Conservation (phyloP, 2,329 filamentous ascomycete genomes). For the Fusarium zealandicum region DNA sequence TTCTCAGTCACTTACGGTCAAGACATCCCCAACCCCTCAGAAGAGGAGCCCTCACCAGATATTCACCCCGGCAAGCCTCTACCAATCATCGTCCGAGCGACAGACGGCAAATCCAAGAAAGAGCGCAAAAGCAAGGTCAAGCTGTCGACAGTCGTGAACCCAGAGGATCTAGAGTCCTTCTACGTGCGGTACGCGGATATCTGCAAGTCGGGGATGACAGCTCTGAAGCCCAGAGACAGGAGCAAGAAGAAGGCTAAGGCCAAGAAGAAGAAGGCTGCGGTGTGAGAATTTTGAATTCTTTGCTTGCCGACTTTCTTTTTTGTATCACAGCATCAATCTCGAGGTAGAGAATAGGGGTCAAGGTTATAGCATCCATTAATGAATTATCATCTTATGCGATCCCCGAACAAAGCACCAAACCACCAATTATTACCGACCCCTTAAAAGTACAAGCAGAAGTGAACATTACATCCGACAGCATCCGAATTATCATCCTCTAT, state of each 20-base stretch:
- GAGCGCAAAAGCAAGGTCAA: conserved; percentile 70
- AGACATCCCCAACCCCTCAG: conserved; percentile 52
- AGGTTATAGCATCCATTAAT: conserved; percentile 24
- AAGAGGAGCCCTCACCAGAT: conserved; percentile 65
- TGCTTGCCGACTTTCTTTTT: neutral
- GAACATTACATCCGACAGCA: neutral
- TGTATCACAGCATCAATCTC: neutral
- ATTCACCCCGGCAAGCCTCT: conserved; percentile 65
- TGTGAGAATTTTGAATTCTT: conserved; percentile 12
- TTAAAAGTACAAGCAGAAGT: conserved; percentile 3
- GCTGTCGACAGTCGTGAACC: conserved; percentile 82
- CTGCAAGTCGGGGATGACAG: conserved; percentile 87
- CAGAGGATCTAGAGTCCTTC: conserved; percentile 79
- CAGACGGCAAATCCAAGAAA: conserved; percentile 75
- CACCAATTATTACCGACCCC: conserved; percentile 5
- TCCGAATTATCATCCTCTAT: neutral
- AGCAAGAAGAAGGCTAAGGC: conserved; percentile 85
- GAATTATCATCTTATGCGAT: conserved; percentile 27
- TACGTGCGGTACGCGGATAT: conserved; percentile 87
- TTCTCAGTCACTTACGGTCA: conserved; percentile 53
- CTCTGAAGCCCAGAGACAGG: conserved; percentile 90
- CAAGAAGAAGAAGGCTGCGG: conserved; percentile 67
- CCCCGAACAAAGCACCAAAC: conserved; percentile 7
- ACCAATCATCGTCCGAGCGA: conserved; percentile 82
- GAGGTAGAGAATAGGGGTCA: neutral